A percentile compares a stretch with the other conserved stretches of the same genome.
Evolutionary conservation across 2,329 filamentous ascomycete genomes (phyloP).

Genomic region (Epichloe glyceriae): DNA sequence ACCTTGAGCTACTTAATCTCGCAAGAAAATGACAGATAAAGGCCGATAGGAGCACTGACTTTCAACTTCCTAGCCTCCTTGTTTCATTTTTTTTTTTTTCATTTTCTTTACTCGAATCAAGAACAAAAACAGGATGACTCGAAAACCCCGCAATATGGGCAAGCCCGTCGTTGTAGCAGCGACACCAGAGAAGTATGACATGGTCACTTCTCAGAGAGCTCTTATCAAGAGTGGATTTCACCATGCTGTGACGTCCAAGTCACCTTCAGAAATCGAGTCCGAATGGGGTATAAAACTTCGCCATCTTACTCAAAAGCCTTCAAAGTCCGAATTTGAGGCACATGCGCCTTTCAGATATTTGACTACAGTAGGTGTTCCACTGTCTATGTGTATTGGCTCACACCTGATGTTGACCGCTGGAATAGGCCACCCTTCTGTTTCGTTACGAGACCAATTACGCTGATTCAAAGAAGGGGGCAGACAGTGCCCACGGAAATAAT

Average conservation of each 20-base stretch:
- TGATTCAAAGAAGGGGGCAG: background rate
- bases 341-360: slow-evolving; percentile 3
- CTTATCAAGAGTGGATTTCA: slow-evolving; percentile 9
- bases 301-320: background rate
- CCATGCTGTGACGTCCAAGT: slow-evolving; percentile 8
- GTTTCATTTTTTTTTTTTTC: no score
- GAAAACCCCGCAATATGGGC: background rate
- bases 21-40: background rate
- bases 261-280: slow-evolving; percentile 2
- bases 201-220: slow-evolving; percentile 6
- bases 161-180: background rate
- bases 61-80: background rate
- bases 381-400: background rate
- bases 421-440: slow-evolving; percentile 6
- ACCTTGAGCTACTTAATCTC: background rate
- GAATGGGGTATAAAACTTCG: background rate
- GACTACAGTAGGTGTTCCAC: slow-evolving; percentile 1
- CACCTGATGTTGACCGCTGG: background rate
- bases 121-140: background rate
- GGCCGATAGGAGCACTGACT: background rate
- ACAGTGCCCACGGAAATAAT: background rate
- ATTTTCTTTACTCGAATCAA: background rate
- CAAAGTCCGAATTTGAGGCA: background rate
- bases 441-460: slow-evolving; percentile 3
- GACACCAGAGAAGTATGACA: slow-evolving; percentile 6